Base-by-base conservation (phyloP, 345 rosid genomes). In the Eucalyptus pumila region DNA sequence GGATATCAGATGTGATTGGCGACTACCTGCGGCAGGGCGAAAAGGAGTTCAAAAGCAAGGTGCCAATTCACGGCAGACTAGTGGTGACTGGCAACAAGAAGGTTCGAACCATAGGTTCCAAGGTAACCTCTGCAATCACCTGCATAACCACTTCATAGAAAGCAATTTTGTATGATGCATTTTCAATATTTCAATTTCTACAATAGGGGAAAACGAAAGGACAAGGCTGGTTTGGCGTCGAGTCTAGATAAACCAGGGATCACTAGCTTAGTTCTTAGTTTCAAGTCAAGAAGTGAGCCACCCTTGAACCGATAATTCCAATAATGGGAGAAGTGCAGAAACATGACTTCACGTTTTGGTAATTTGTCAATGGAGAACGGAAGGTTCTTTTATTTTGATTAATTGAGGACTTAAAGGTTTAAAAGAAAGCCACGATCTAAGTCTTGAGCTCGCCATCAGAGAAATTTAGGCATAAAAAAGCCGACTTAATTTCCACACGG, bases 281-380 rank as follows among this genome's bases (percentile, higher is more conserved):
- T 52, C 58, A 52, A 52, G 58, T 19, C 58, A 19, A 52, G 26
- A 52, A 52, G 58, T 52, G 58, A 52, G 2, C 58, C 58, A 52
- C 24, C 58, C 26, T 0, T 0, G 11, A 52, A 52, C 58, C 26
- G 26, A 19, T 52, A 7, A 52, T 0, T 52, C 58, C 26, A 52
- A 56, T 56, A 24, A 56, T 24, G 62, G 6, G 62, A 56, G 30
- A 56, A 56, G 62, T 56, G 62, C 62, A 56, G 2, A 56, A 56
- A 0, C 69, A 26, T 12, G 34, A 62, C 32, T 13, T 12, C 15
- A 62, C 69, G 0, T 27, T 27, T 62, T 62, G 69, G 17, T 62
- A 0, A 62, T 62, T 27, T 30, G 69, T 27, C 69, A 12, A 13
- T 62, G n/a, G 0, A 62, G 69, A 27, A 62, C 16, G 4, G 8